Conservation (phyloP, 352 stramenopile genomes). For the Phytopythium mirpurense region DNA sequence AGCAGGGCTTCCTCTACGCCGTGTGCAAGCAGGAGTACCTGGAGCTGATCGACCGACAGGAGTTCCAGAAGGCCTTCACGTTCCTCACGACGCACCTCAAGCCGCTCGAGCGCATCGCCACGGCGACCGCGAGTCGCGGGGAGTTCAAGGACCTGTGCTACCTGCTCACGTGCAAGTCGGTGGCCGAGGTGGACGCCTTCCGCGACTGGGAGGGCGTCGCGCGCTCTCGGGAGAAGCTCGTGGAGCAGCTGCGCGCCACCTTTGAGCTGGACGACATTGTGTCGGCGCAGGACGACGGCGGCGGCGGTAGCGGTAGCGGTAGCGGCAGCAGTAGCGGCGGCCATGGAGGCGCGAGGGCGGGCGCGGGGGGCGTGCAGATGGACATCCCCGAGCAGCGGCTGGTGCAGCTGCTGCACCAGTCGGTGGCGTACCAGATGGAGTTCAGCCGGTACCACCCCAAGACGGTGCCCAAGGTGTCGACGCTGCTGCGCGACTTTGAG, state of each 20-base stretch:
- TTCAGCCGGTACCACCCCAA: constrained; percentile 86
- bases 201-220: constrained; percentile 82
- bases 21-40: constrained; percentile 89
- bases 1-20: constrained; percentile 85
- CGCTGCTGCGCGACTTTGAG: constrained; percentile 81
- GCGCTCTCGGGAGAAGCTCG: constrained; percentile 75
- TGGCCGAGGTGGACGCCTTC: constrained; percentile 78
- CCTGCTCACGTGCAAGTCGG: constrained; percentile 85
- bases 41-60: constrained; percentile 83
- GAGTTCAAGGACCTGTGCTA: constrained; percentile 90
- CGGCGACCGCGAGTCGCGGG: constrained; percentile 63
- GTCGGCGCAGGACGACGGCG: constrained; percentile 31
- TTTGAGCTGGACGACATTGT: constrained; percentile 77
- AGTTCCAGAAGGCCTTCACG: constrained; percentile 88
- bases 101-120: constrained; percentile 78
- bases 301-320: constrained; percentile 11
- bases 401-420: constrained; percentile 78
- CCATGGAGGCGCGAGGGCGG: too few relatives aligned
- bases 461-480: constrained; percentile 81
- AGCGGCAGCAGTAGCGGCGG: background rate
- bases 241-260: constrained; percentile 77
- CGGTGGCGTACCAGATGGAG: constrained; percentile 88
- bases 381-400: constrained; percentile 70
- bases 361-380: constrained; percentile 5
- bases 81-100: constrained; percentile 88